A percentile compares a stretch with the other conserved stretches of the same genome.
These are phyloP conservation scores for Fennellomyces sp. DNA, from an alignment of 371 early-diverging fungal species.

Conservation along the genomic window DNA sequence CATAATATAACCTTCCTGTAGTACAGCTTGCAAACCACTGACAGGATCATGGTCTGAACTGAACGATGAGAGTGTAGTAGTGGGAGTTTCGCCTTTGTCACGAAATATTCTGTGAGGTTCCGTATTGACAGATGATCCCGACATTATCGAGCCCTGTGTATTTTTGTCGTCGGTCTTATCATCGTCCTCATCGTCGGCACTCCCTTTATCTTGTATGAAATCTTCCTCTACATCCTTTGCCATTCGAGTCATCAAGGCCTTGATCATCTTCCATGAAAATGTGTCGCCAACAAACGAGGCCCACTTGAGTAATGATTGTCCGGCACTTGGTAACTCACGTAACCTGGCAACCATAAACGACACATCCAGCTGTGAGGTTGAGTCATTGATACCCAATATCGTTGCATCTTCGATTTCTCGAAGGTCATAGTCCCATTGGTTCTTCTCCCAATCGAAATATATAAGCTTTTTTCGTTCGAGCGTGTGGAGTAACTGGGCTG, in stretches of 20 bases:
- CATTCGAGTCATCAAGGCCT: slow-evolving; percentile 41
- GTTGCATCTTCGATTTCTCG: slow-evolving; percentile 26
- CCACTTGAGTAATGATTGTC: slow-evolving; percentile 40
- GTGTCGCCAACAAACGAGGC: slow-evolving; percentile 48
- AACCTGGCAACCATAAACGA: slow-evolving; percentile 31
- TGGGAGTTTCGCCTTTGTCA: too few relatives aligned
- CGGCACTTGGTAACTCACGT: slow-evolving; percentile 36
- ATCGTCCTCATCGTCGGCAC: too few relatives aligned
- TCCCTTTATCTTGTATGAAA: too few relatives aligned
- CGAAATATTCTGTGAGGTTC: too few relatives aligned
- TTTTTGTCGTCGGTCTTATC: too few relatives aligned
- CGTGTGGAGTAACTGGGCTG: slow-evolving; percentile 33
- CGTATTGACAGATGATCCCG: too few relatives aligned
- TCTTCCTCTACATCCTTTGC: too few relatives aligned
- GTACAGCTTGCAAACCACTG: slow-evolving; percentile 43
- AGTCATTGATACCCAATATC: slow-evolving; percentile 14
- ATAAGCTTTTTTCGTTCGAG: slow-evolving; percentile 43
- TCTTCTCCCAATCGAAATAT: slow-evolving; percentile 50
- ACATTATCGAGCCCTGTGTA: too few relatives aligned
- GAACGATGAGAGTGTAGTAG: too few relatives aligned
- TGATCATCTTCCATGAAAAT: slow-evolving; percentile 45
- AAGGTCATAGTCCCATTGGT: slow-evolving; percentile 45
- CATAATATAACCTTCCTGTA: slow-evolving; percentile 48
- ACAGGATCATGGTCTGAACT: slow-evolving; percentile 22
- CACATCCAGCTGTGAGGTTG: slow-evolving; percentile 28